Evolutionary conservation across 2,329 filamentous ascomycete species (phyloP), one percentile per base, ranked within the genome.

Genomic region (Pseudopithomyces chartarum): DNA sequence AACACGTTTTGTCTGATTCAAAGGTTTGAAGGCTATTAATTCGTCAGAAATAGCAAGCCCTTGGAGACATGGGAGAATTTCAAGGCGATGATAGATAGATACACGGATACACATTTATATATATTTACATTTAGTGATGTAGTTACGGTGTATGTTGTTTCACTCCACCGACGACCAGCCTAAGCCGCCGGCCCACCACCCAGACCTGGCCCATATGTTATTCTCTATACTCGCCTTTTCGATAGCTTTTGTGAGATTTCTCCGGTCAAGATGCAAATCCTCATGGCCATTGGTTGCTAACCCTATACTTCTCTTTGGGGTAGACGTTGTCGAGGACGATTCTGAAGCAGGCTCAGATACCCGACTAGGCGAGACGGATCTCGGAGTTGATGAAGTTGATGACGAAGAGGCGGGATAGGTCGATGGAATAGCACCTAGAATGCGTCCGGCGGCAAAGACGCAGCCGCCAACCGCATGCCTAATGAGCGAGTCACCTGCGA

Each of bases 401-500:
- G 63, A 60, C 1, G 46, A 56, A 3, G 57, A 45, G 8, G 63
- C 45, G 0, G 61, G 52, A 39, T 65, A 69, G 1, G 47, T 60
- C 12, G 65, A 59, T 1, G 68, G 61, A n/a, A 73, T 69, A 10
- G 47, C 55, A 23, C 63, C 63, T 15, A 72, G 40, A 19, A 87
- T 79, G 58, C 78, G 81, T 3, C 84, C 81, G 3, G 84, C 85
- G 4, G 82, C 79, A 63, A 83, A 84, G 7, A 83, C 80, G 61
- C 85, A 86, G 5, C 84, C 82, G 2, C 85, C 85, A 26, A 85
- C 83, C 8, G 84, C 83, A 63, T 86, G 85, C 1, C 85, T 77
- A 23, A 87, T 82, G 3, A 87, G 74, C 2, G 84, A 85, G 66
- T 87, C 85, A 3, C 85, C 85, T 0, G 84, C 85, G 48, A 87